Conservation (phyloP, 768 basidiomycete genomes). For the Ephemerocybe angulata region DNA sequence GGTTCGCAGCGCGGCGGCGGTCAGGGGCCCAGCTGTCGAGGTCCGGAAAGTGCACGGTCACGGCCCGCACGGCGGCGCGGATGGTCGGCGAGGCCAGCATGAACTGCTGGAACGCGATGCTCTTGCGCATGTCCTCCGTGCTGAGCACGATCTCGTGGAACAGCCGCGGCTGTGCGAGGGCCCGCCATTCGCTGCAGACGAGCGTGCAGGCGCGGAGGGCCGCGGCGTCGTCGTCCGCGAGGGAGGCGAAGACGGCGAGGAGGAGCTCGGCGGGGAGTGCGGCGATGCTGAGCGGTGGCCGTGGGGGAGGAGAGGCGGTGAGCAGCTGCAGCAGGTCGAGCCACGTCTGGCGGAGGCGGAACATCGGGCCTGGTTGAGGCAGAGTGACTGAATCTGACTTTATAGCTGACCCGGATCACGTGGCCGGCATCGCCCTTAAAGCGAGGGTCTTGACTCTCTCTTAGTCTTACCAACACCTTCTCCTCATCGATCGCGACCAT, state of each 20-base stretch:
- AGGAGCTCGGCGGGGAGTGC: not conserved
- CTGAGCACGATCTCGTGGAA: slow-evolving; percentile 6
- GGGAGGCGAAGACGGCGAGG: not conserved
- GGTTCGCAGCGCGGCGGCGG: slow-evolving; percentile 4
- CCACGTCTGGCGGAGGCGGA: slow-evolving; percentile 5
- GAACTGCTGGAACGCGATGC: slow-evolving; percentile 6
- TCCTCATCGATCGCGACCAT: slow-evolving; percentile 30
- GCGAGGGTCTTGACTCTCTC: too few relatives aligned
- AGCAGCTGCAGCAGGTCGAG: too few relatives aligned
- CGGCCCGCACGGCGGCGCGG: slow-evolving; percentile 6
- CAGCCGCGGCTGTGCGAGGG: slow-evolving; percentile 7
- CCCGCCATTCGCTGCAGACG: slow-evolving; percentile 7
- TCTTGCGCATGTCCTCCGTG: slow-evolving; percentile 2
- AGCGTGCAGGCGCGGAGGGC: slow-evolving; percentile 1
- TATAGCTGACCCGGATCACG: too few relatives aligned
- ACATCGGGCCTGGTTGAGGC: slow-evolving; percentile 4
- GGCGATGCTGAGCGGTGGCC: not conserved
- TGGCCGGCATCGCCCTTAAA: too few relatives aligned
- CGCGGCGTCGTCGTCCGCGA: not conserved
- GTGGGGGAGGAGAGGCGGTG: not conserved
- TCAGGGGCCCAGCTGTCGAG: slow-evolving; percentile 3
- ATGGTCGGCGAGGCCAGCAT: slow-evolving; percentile 6
- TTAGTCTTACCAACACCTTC: slow-evolving; percentile 9
- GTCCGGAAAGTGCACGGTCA: slow-evolving; percentile 9
- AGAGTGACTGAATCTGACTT: not conserved